A percentile compares a stretch with the other conserved stretches of the same genome.
These are phyloP conservation scores for Magnusiomyces fungicola DNA, from an alignment of 1,139 yeast genomes.

Conservation along the genomic window DNA sequence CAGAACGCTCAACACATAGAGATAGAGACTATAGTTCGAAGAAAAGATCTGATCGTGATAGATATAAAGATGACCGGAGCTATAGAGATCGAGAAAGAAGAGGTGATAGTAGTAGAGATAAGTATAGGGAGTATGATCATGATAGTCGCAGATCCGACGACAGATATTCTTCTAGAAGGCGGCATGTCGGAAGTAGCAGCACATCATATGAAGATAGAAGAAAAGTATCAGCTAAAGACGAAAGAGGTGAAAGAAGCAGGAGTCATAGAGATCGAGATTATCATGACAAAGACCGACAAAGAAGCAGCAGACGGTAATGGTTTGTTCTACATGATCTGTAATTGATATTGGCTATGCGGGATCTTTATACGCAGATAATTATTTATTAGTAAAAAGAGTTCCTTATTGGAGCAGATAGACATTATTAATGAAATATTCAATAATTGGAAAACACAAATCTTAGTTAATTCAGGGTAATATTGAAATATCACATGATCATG, in stretches of 20 bases:
- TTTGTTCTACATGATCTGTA: no score
- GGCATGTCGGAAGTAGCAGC: not conserved
- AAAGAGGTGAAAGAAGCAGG: not conserved
- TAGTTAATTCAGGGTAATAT: no score
- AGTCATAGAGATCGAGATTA: not conserved
- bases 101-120: not conserved
- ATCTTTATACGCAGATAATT: no score
- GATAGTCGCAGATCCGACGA: not conserved
- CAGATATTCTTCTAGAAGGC: not conserved
- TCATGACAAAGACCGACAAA: not conserved
- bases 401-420: no score
- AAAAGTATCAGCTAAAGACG: not conserved
- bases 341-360: no score
- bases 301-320: no score
- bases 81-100: not conserved
- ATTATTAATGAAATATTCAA: no score
- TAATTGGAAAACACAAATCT: no score
- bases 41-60: not conserved
- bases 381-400: no score
- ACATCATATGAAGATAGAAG: not conserved
- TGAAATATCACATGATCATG: no score
- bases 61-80: not conserved
- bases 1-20: not conserved
- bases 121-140: not conserved
- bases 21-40: not conserved